These are phyloP conservation scores for Candida peoriensis DNA, from an alignment of 805 yeast species.

Conservation along the genomic window DNA sequence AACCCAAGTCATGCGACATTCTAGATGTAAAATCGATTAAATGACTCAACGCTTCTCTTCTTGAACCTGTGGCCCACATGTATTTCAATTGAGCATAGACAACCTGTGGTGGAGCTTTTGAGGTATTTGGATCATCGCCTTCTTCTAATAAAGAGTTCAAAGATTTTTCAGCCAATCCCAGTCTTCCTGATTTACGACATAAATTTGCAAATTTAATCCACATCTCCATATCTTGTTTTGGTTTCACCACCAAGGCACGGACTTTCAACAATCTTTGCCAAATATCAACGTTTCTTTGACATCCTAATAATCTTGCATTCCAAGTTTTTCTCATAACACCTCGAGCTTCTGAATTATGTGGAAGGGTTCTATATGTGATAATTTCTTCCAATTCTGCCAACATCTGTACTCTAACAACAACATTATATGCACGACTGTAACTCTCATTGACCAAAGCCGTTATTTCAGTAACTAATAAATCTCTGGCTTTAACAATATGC, in stretches of 20 bases:
- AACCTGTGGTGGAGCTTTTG: conserved; percentile 92
- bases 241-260: conserved; percentile 86
- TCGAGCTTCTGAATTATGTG: conserved; percentile 78
- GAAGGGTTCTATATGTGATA: conserved; percentile 78
- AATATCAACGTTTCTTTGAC: conserved; percentile 96
- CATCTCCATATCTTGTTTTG: conserved; percentile 94
- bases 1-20: conserved; percentile 82
- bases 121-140: conserved; percentile 51
- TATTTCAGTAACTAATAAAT: conserved; percentile 83
- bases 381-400: conserved; percentile 95
- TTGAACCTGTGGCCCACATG: conserved; percentile 94
- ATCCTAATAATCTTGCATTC: conserved; percentile 87
- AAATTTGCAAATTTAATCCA: conserved; percentile 98
- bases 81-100: conserved; percentile 95
- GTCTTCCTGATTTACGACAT: conserved; percentile 89
- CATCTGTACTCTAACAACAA: conserved; percentile 96
- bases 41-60: conserved; percentile 78
- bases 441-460: conserved; percentile 94
- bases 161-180: conserved; percentile 90
- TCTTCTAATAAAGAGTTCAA: conserved; percentile 74
- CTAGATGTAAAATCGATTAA: conserved; percentile 86
- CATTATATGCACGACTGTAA: conserved; percentile 94
- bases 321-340: conserved; percentile 82
- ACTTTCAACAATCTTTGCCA: conserved; percentile 97
- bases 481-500: conserved; percentile 83